These are phyloP conservation scores for Ophiostoma sp. DNA, from an alignment of 2,329 filamentous ascomycete species.

Conservation along the genomic window DNA sequence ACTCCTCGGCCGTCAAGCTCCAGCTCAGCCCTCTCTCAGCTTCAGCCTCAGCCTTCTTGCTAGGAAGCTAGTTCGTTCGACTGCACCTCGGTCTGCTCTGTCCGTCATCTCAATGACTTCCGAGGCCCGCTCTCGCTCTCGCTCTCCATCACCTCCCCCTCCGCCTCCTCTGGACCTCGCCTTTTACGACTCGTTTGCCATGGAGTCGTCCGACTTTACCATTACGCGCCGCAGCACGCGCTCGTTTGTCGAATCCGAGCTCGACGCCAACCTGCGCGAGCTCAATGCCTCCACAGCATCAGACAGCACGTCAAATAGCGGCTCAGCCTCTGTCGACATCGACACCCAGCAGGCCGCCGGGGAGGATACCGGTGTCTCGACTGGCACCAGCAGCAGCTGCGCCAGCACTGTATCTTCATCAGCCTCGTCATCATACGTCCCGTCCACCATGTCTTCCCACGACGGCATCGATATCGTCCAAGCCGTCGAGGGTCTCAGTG, in stretches of 20 bases:
- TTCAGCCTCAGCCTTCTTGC: neutral
- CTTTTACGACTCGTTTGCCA: neutral
- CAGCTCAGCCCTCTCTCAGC: neutral
- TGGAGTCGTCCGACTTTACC: constrained; percentile 14
- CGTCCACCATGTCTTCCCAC: constrained; percentile 8
- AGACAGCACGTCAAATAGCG: too few relatives aligned
- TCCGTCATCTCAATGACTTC: neutral
- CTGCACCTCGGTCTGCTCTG: too few relatives aligned
- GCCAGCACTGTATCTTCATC: constrained; percentile 22
- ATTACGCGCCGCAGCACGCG: constrained; percentile 27
- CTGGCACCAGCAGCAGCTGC: constrained; percentile 21
- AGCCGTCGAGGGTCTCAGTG: neutral
- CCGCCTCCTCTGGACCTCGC: neutral
- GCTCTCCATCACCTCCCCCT: neutral
- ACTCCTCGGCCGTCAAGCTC: too few relatives aligned
- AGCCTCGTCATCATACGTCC: constrained; percentile 18
- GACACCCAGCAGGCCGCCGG: too few relatives aligned
- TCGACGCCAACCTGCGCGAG: constrained; percentile 23
- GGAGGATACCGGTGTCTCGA: neutral
- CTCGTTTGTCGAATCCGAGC: constrained; percentile 25
- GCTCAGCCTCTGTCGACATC: too few relatives aligned
- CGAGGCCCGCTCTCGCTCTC: neutral
- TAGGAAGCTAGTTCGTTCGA: neutral
- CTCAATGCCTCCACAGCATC: neutral
- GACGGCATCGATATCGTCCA: neutral